Conservation (phyloP, 495 filamentous ascomycete genomes). For the Daldinia loculata region DNA sequence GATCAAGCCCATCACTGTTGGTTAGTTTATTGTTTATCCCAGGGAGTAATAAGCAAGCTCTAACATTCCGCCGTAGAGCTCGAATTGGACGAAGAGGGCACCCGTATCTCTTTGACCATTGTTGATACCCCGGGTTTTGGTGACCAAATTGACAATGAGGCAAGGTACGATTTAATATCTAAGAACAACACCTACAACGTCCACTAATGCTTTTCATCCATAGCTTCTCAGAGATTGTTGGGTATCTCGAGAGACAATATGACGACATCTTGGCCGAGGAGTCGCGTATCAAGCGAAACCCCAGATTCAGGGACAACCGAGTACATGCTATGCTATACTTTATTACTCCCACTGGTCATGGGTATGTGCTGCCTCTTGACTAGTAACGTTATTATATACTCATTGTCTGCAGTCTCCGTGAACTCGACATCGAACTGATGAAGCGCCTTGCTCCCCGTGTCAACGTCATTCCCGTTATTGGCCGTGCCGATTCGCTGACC, state of each 20-base stretch:
- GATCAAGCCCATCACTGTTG: conserved; percentile 98
- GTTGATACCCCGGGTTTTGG: conserved; percentile 99
- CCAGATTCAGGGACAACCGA: conserved; percentile 97
- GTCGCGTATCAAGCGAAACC: conserved; percentile 99
- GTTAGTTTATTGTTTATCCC: conserved; percentile 62
- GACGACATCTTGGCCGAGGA: conserved; percentile 99
- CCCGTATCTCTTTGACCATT: conserved; percentile 95
- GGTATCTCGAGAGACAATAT: conserved; percentile 97
- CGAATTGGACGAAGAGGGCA: conserved; percentile 97
- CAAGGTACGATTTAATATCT: conserved; percentile 70
- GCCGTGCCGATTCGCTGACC: conserved; percentile 96
- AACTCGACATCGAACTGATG: conserved; percentile 99
- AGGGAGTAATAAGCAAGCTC: conserved; percentile 5
- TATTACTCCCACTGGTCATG: conserved; percentile 97
- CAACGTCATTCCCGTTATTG: conserved; percentile 98
- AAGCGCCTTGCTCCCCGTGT: conserved; percentile 97
- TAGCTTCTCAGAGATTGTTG: conserved; percentile 96
- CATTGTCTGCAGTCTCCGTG: conserved; percentile 75
- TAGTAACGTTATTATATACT: conserved; percentile 24
- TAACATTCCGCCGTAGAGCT: conserved; percentile 69
- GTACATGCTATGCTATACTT: conserved; percentile 98
- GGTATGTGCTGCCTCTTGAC: conserved; percentile 59
- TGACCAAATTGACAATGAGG: conserved; percentile 99
- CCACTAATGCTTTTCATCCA: conserved; percentile 17
- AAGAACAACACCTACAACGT: neutral